phyloP scores from a whole-genome alignment of 83 land plant species.

The Thuja plicata region DNA sequence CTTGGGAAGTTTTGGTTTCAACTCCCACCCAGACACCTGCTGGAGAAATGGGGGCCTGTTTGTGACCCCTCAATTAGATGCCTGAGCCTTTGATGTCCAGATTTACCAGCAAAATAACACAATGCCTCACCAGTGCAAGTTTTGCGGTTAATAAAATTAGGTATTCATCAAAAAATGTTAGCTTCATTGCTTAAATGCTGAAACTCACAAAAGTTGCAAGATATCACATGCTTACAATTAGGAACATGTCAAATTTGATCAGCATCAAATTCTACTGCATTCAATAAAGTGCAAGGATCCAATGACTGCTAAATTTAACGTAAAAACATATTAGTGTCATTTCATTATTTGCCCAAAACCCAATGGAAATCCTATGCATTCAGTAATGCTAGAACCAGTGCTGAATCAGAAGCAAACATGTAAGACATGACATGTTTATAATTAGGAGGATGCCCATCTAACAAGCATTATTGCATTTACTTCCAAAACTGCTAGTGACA shows the following conservation, averaged over 20 bases:
- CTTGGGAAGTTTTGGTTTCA: background rate
- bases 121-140: background rate
- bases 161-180: no score
- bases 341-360: background rate
- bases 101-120: no score
- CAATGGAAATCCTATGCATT: background rate
- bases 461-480: background rate
- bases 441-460: background rate
- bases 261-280: no score
- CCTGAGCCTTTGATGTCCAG: background rate
- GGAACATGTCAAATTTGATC: no score
- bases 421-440: background rate
- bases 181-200: no score
- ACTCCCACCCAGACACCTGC: background rate
- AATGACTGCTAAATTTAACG: no score
- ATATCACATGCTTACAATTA: background rate
- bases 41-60: background rate
- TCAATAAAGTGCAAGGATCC: no score
- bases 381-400: background rate
- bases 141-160: background rate
- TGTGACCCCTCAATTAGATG: no score
- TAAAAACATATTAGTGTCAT: background rate
- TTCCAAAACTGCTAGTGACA: background rate
- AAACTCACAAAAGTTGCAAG: no score
- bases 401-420: background rate